These are phyloP conservation scores for Apiospora rasikravindrae DNA, from an alignment of 2,329 filamentous ascomycete species.

Conservation along the genomic window DNA sequence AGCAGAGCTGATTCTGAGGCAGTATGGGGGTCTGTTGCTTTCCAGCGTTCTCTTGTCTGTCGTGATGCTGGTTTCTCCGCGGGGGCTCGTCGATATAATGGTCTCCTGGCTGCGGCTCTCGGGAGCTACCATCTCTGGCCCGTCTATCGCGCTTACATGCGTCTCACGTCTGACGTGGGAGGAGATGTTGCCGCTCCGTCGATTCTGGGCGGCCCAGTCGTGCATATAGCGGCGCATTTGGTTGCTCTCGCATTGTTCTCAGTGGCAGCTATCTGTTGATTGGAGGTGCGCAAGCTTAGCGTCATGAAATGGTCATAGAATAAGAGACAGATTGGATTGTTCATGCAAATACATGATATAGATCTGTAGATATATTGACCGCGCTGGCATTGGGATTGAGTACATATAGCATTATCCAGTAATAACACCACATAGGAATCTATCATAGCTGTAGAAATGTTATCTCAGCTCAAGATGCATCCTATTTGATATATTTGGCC, in stretches of 20 bases:
- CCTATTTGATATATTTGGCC: background rate
- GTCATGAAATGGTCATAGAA: background rate
- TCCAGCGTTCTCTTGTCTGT: slow-evolving; percentile 51
- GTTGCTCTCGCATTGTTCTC: slow-evolving; percentile 44
- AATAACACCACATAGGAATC: background rate
- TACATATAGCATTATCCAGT: background rate
- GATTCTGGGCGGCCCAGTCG: slow-evolving; percentile 50
- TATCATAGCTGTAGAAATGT: background rate
- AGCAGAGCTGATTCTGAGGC: slow-evolving; percentile 50
- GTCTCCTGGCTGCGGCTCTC: slow-evolving; percentile 46
- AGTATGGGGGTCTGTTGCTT: slow-evolving; percentile 53
- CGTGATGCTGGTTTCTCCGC: slow-evolving; percentile 37
- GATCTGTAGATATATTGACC: background rate
- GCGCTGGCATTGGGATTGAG: background rate
- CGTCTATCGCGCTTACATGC: slow-evolving; percentile 46
- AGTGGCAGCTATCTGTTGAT: background rate
- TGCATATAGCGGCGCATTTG: slow-evolving; percentile 52
- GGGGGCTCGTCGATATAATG: slow-evolving; percentile 39
- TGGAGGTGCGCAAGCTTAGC: background rate
- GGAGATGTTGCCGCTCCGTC: slow-evolving; percentile 26
- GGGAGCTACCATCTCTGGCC: slow-evolving; percentile 57
- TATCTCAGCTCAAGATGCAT: background rate
- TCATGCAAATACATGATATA: background rate
- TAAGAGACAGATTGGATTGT: background rate
- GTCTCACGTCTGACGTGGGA: slow-evolving; percentile 35